Evolutionary conservation across 2,329 filamentous ascomycete genomes (phyloP), one percentile per base, ranked within the genome.

Genomic region (Ampelomyces quisqualis): DNA sequence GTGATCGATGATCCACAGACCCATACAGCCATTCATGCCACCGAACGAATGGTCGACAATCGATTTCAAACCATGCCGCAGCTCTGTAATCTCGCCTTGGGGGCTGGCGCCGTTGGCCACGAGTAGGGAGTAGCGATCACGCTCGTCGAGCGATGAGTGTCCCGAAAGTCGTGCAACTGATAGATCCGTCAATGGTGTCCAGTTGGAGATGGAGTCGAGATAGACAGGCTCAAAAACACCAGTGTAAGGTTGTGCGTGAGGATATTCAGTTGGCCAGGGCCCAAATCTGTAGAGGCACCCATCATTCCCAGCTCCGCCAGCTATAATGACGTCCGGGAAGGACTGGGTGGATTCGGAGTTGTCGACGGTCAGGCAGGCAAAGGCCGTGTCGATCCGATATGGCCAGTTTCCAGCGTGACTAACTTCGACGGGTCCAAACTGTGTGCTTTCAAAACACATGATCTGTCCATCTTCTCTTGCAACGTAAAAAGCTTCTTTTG

Each of bases 391-490:
- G 32, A 95, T 85, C 45, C 86, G 88, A 56, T 85, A 86, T 37
- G 79, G 76, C 51, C 88, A 81, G 74, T 38, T 84, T 64, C 51
- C 57, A 39, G 79, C 72, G 31, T 76, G 78, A 6, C 54, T 51
- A 9, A 55, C 55, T 7, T 60, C 55, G 7, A 48, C 73, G 5
- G 69, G 67, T 34, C 73, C 65, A 21, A 44, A 38, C 5, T 76
- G 76, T 29, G 51, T 53, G 43, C 88, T 81, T 51, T 89, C 83
- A 4, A 91, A 69, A 50, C 85, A 87, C 38, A 84, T 79, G 7
- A 96, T 77, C 34, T 84, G 73, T 3, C 93, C 93, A 61, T 97
- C 91, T 69, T 97, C 91, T 39, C 90, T 82, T 8, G 86, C 87
- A 11, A 98, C 73, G 60, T 93, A 95, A 34, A 97, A 82, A 45